Conservation (phyloP, 75 land plant genomes). For the Adiantum capillusveneris region DNA sequence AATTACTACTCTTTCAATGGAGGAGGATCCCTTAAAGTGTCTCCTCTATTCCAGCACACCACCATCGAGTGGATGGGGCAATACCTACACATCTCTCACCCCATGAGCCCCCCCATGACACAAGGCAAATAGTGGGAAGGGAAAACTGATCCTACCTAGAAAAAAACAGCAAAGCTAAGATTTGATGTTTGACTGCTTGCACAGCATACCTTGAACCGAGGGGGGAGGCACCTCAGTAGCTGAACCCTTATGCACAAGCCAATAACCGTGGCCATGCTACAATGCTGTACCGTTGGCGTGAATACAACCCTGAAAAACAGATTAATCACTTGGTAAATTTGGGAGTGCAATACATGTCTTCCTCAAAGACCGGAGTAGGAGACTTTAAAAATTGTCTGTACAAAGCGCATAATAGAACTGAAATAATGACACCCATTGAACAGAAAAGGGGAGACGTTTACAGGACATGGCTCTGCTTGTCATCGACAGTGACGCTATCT, state of each 20-base stretch:
- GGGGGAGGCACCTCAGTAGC: conserved; percentile 63
- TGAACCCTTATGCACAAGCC: conserved; percentile 78
- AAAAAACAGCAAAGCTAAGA: too few species aligned
- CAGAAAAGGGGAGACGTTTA: conserved; percentile 21
- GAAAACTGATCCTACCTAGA: too few species aligned
- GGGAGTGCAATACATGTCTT: background rate
- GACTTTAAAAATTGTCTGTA: background rate
- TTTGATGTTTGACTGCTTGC: too few species aligned
- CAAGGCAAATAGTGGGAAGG: too few species aligned
- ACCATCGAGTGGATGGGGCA: too few species aligned
- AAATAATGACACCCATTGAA: background rate
- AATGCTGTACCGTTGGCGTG: conserved; percentile 89
- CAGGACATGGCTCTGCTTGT: conserved; percentile 65
- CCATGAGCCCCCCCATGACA: too few species aligned
- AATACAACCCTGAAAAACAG: conserved; percentile 72
- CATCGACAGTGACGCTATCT: conserved; percentile 78
- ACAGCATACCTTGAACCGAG: conserved; percentile 65
- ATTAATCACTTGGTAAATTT: too few species aligned
- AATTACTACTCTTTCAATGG: too few species aligned
- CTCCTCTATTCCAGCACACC: too few species aligned
- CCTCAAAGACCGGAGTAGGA: background rate
- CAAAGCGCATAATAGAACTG: background rate
- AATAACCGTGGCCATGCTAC: conserved; percentile 93
- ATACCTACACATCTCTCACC: too few species aligned
- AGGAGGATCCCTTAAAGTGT: too few species aligned